These are phyloP conservation scores for Cardamine resedifolia DNA, from an alignment of 345 rosid genomes.

Conservation along the genomic window DNA sequence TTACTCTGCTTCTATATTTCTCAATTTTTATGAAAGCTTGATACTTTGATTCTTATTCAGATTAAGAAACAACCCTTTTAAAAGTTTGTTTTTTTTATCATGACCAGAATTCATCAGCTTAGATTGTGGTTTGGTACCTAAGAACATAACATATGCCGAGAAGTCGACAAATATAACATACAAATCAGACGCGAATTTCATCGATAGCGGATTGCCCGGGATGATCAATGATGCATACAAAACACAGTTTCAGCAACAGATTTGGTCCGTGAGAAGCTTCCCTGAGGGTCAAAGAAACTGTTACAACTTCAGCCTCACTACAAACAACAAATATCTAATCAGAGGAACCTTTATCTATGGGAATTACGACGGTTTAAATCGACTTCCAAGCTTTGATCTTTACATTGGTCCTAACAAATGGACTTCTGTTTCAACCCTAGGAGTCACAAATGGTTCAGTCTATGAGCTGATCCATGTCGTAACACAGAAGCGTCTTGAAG, in stretches of 20 bases:
- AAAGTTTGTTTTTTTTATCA: background rate
- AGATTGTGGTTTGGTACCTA: constrained; percentile 35
- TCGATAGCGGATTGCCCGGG: background rate
- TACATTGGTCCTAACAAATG: constrained; percentile 37
- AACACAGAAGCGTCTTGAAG: constrained; percentile 12
- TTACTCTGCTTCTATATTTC: background rate
- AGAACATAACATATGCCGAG: background rate
- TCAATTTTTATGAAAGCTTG: background rate
- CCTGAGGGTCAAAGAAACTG: constrained; percentile 42
- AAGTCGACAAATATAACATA: constrained; percentile 28
- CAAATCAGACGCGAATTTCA: constrained; percentile 24
- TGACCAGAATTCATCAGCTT: constrained; percentile 39
- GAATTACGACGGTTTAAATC: constrained; percentile 26
- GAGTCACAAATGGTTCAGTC: constrained; percentile 1
- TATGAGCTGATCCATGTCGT: constrained; percentile 35
- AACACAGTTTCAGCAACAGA: constrained; percentile 24
- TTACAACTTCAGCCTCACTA: constrained; percentile 32
- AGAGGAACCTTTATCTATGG: constrained; percentile 37
- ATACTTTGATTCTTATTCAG: background rate
- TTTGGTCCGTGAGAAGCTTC: constrained; percentile 36
- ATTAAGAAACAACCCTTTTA: background rate
- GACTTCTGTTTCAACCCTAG: constrained; percentile 8
- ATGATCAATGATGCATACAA: constrained; percentile 8
- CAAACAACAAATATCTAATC: constrained; percentile 17
- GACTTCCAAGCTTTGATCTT: constrained; percentile 31